These are phyloP conservation scores for Candida xiaguanensis DNA, from an alignment of 805 yeast genomes.

Conservation along the genomic window DNA sequence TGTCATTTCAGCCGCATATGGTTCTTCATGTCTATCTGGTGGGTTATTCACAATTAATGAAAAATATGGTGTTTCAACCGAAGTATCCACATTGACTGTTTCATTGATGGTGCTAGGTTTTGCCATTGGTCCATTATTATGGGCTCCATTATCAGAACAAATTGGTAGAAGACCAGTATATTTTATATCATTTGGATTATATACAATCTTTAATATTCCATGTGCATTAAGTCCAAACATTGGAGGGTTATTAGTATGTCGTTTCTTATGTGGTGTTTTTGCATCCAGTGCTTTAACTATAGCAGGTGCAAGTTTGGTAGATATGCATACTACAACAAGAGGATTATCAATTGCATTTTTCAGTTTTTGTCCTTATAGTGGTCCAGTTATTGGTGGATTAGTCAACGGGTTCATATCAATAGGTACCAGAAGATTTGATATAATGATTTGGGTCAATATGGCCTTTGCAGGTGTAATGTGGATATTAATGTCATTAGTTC, in stretches of 20 bases:
- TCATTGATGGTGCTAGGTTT: constrained; percentile 89
- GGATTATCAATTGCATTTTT: constrained; percentile 89
- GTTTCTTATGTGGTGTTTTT: constrained; percentile 86
- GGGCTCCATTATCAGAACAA: constrained; percentile 88
- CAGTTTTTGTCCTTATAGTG: constrained; percentile 89
- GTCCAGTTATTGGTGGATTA: constrained; percentile 87
- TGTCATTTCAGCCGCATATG: constrained; percentile 89
- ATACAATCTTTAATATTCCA: constrained; percentile 79
- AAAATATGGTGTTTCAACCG: constrained; percentile 64
- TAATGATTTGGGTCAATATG: constrained; percentile 88
- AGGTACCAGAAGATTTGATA: constrained; percentile 61
- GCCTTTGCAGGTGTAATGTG: constrained; percentile 87
- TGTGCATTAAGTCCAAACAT: constrained; percentile 82
- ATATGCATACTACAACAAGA: constrained; percentile 76
- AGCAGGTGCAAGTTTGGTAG: constrained; percentile 91
- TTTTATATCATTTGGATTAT: constrained; percentile 67
- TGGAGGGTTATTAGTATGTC: constrained; percentile 73
- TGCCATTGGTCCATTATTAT: constrained; percentile 78
- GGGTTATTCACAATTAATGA: constrained; percentile 68
- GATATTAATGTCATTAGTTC: constrained; percentile 60
- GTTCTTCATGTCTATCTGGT: constrained; percentile 88
- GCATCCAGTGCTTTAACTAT: constrained; percentile 78
- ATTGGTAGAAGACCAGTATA: constrained; percentile 85
- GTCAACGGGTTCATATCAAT: constrained; percentile 83
- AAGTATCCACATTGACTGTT: constrained; percentile 76